These are phyloP conservation scores for Deuterostichococcus epilithicus DNA, from an alignment of 139 green algal genomes.

Conservation along the genomic window DNA sequence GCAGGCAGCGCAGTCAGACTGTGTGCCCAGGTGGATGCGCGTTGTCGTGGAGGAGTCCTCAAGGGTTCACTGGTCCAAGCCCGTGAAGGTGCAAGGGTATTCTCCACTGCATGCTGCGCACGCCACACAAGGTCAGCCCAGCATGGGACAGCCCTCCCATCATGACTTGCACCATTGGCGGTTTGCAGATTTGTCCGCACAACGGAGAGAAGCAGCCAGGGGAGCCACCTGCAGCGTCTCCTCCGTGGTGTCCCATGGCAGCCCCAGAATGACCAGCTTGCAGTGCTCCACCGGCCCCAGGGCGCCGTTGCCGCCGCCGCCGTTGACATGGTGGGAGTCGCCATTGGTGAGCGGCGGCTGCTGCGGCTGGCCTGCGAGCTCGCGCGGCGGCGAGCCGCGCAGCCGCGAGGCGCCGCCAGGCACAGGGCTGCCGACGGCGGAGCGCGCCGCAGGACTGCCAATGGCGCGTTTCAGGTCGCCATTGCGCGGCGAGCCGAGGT, in stretches of 20 bases:
- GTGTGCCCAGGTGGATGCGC: too few relatives aligned
- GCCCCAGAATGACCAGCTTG: slow-evolving; percentile 65
- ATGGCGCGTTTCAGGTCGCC: not conserved
- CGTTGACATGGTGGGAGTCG: not conserved
- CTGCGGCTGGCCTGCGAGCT: slow-evolving; percentile 1
- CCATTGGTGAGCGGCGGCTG: not conserved
- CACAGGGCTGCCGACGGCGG: not conserved
- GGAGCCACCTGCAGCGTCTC: slow-evolving; percentile 48
- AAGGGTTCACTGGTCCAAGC: too few relatives aligned
- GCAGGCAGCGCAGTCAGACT: too few relatives aligned
- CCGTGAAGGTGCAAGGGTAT: too few relatives aligned
- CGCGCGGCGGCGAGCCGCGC: not conserved
- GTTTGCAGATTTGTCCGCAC: too few relatives aligned
- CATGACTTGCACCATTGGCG: too few relatives aligned
- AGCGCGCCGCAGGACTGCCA: not conserved
- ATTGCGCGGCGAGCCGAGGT: not conserved
- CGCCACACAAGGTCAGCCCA: too few relatives aligned
- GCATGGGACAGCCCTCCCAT: too few relatives aligned
- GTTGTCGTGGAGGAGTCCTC: too few relatives aligned
- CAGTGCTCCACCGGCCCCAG: not conserved
- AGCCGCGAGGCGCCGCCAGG: not conserved
- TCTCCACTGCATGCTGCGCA: too few relatives aligned
- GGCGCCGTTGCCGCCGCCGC: not conserved
- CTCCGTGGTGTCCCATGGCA: slow-evolving; percentile 78
- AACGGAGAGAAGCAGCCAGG: not conserved